These are phyloP conservation scores for Trichomonas tenax DNA, from an alignment of 208 protist genomes.

Conservation along the genomic window DNA sequence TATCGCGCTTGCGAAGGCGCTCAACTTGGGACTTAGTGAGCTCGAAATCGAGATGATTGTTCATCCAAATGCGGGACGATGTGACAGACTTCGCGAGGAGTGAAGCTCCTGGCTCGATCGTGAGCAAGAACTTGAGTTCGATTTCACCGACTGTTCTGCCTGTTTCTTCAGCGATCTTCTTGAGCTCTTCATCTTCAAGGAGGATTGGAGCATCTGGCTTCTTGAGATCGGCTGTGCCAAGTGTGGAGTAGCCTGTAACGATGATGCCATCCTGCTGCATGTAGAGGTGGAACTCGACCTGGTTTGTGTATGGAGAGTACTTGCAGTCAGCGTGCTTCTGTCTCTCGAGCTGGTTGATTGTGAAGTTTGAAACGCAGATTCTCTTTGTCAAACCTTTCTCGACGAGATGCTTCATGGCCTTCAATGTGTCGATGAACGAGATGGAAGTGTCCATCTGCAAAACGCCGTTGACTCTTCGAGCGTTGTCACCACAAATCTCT, in stretches of 20 bases:
- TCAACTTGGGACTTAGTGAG: not conserved
- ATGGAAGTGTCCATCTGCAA: not conserved
- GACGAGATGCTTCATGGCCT: not conserved
- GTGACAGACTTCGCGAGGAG: not conserved
- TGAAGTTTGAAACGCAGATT: not conserved
- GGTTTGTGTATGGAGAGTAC: not conserved
- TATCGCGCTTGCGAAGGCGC: too few relatives aligned
- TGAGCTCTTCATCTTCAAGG: not conserved
- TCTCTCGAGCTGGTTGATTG: not conserved
- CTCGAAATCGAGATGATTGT: not conserved
- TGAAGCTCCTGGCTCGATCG: not conserved
- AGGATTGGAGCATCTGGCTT: not conserved
- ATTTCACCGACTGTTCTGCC: not conserved
- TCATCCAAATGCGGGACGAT: not conserved
- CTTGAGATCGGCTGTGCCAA: not conserved
- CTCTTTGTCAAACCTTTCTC: not conserved
- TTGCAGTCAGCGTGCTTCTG: not conserved
- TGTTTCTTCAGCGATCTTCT: not conserved
- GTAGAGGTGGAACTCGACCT: slow-evolving; percentile 28
- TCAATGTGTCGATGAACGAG: not conserved
- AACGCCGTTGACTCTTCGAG: too few relatives aligned
- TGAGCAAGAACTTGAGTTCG: not conserved
- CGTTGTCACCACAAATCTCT: too few relatives aligned
- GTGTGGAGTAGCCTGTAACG: slow-evolving; percentile 26
- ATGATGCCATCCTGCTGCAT: not conserved